Evolutionary conservation across 2,329 filamentous ascomycete genomes (phyloP), one percentile per base, ranked within the genome.

Genomic region (Colletotrichum brevisporum): DNA sequence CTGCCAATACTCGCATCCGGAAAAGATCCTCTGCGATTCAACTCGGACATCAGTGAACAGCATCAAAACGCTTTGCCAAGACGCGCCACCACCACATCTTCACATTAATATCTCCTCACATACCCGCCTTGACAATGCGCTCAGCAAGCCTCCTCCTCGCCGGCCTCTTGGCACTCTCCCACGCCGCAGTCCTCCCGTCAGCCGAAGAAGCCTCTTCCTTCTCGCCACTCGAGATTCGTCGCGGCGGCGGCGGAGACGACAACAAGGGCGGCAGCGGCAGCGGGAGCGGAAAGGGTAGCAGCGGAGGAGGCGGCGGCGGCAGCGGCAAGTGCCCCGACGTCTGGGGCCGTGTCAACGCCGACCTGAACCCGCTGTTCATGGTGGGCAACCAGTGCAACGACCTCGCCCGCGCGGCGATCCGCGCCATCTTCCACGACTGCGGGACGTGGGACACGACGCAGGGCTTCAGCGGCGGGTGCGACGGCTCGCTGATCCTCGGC

Each of bases 391-490:
- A 72, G 16, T 85, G 83, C 74, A 82, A 80, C 53, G 75, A 77
- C 12, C 67, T 78, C 16, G 83, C 82, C 0, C 80, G 83, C n/a
- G 80, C 76, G 5, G 83, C 83, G 18, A 81, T 85, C 67, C 81
- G 84, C 16, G 76, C 81, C 6, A 82, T 82, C 10, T 86, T 85
- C 74, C 83, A 86, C 73, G 84, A 85, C 67, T 82, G 83, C 1
- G 83, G 76, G 15, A 78, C 78, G 4, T 85, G 81, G 83, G 78
- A 78, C 66, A 77, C 75, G 71, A 67, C 47, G 13, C 74, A 75
- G 43, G 78, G 79, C 0, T 39, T 75, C 16, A 78, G 76, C 60
- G 82, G 83, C 24, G 84, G 84, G 12, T 83, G 83, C 0, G 84
- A 86, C 67, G 84, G 83, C 6, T 84, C 81, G 12, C 74, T 86